Conservation (phyloP, 805 yeast species). For the Priceomyces haplophilus region DNA sequence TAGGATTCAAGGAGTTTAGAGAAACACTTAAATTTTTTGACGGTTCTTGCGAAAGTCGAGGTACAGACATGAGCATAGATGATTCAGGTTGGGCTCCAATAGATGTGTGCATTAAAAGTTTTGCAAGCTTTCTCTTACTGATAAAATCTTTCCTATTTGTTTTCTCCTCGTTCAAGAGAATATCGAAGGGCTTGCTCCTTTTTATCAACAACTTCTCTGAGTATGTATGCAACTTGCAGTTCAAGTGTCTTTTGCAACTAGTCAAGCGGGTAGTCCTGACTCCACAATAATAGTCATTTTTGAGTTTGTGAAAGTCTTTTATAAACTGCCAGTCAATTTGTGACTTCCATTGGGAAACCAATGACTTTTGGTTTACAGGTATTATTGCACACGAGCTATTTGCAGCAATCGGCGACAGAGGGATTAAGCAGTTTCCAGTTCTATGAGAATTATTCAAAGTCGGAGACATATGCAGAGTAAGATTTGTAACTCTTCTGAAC, state of each 20-base stretch:
- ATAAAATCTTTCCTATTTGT: constrained; percentile 1
- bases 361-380: neutral
- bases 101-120: neutral
- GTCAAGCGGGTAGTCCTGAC: constrained; percentile 9
- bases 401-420: neutral
- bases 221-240: constrained; percentile 7
- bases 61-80: neutral
- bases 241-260: constrained; percentile 7
- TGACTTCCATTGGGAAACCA: neutral
- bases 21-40: neutral
- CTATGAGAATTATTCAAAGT: neutral
- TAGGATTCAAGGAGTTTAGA: neutral
- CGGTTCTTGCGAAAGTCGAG: too few relatives aligned
- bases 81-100: neutral
- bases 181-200: constrained; percentile 7
- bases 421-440: neutral
- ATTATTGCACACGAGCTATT: neutral
- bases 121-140: constrained; percentile 2
- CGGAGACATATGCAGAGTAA: neutral
- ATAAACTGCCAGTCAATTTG: neutral
- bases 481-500: neutral
- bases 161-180: constrained; percentile 1
- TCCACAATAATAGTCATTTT: constrained; percentile 14
- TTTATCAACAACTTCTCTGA: constrained; percentile 3
- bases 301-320: constrained; percentile 1